Base-by-base conservation (phyloP, 2,329 filamentous ascomycete species). In the Penicillium sclerotigenum region DNA sequence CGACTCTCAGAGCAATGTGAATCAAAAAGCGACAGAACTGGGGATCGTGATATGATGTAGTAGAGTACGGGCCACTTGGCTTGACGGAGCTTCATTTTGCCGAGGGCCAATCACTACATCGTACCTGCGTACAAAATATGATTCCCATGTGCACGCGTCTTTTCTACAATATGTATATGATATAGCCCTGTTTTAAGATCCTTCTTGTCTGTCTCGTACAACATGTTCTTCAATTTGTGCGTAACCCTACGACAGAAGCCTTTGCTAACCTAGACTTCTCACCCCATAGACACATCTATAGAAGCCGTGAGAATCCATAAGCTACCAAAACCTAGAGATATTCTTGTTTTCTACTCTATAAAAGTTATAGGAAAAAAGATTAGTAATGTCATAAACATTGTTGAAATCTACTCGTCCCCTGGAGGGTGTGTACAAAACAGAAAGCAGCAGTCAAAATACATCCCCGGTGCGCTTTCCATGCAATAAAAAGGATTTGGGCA, bases 71-170 rank as follows among this genome's bases (percentile, higher is more conserved):
- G 70, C 70, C 71, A 73, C 71, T 70, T 73, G 70, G 68, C 70
- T 64, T 64, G 59, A 68, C 69, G 70, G 70, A 71, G 68, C 61
- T 72, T 70, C 63, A 67, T 72, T 72, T 66, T 63, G 58, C 70
- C 70, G 68, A 71, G 26, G 56, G 57, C 58, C 49, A 60, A 61
- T 59, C 58, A 66, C 53, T 48, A 52, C 51, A 34, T 50, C 16
- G 47, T 31, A 33, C 20, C 43, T 33, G 28, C 2, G n/a, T 31
- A 20, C 18, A 11, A 28, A 7, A 9, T 31, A 31, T 22, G 29
- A 9, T 13, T 46, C 2, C 20, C 24, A 43, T 3, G 5, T 38
- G 4, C 10, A 33, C 10, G 5, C 43, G 24, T 47, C 8, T 24
- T 22, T 45, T 33, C 18, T n/a, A 36, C 6, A 14, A 36, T n/a